Base-by-base conservation (phyloP, 2,329 filamentous ascomycete species). In the Neofusicoccum parvum region DNA sequence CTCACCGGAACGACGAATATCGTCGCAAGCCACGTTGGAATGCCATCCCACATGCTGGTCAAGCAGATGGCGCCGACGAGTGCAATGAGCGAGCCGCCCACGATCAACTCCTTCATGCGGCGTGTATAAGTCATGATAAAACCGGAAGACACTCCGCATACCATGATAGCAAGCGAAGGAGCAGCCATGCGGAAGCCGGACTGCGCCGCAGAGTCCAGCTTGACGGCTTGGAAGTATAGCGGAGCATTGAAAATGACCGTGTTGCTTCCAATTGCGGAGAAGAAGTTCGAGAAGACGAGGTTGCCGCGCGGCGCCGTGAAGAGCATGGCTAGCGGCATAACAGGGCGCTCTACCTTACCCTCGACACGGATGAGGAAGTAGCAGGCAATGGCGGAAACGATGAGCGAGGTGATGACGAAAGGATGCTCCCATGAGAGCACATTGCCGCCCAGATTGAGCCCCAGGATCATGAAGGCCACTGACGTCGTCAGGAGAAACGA, bases 131-230 rank as follows among this genome's bases (percentile, higher is more conserved):
- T 80, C 73, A 82, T 81, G 66, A 80, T 78, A 68, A 80, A 78
- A 36, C 80, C 80, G 12, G 75, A 71, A 5, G 74, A 74, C 14
- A 82, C 76, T 27, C 78, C 79, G 51, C 76, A 79, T 43, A 80
- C 68, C 1, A 76, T 80, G 34, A 78, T 72, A 3, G 76, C 84
- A 32, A 88, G 70, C 0, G 87, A 87, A 4, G 89, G 87, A 6
- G 88, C 80, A 20, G 91, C 83, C 62, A 94, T 87, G 49, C 88
- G 86, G 34, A 92, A 84, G n/a, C 91, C 91, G 0, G 90, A 92
- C 27, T 83, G 80, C 0, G 90, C 92, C 15, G 91, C 88, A 5
- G 83, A 85, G 66, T 89, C 87, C 20, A 79, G 74, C 53, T 78
- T 77, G 37, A 79, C 78, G 34, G 78, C 78, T 69, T 80, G 78